Evolutionary conservation across 805 yeast genomes (phyloP).

Genomic region (Spathaspora boniae): DNA sequence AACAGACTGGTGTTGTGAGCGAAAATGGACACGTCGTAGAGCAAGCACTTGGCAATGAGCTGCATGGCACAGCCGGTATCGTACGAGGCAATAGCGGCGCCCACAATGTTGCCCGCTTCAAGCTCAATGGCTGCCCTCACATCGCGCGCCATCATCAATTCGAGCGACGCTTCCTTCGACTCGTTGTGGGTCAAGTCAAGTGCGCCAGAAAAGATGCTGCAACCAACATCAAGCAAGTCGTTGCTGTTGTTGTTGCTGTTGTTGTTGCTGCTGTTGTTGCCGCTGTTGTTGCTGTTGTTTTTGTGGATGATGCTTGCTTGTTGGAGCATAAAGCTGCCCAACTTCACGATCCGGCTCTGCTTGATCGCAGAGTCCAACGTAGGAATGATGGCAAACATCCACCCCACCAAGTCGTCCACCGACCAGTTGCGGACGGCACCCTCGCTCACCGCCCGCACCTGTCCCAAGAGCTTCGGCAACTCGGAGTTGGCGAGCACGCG

Average conservation of each 20-base stretch:
- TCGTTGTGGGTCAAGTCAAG: not conserved
- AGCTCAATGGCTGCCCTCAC: slow-evolving; percentile 47
- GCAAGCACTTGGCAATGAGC: slow-evolving; percentile 38
- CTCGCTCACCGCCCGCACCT: slow-evolving; percentile 6
- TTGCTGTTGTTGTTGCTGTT: slow-evolving; percentile 3
- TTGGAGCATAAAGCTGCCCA: slow-evolving; percentile 26
- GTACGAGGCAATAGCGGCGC: slow-evolving; percentile 16
- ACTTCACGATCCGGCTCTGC: slow-evolving; percentile 50
- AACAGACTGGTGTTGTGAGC: slow-evolving; percentile 24
- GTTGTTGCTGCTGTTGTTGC: not conserved
- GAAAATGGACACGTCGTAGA: slow-evolving; percentile 44
- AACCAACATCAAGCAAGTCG: slow-evolving; percentile 6
- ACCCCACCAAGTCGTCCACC: slow-evolving; percentile 46
- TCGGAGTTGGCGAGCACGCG: slow-evolving; percentile 54
- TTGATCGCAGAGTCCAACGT: slow-evolving; percentile 47
- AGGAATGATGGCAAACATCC: slow-evolving; percentile 45
- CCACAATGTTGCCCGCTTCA: slow-evolving; percentile 30
- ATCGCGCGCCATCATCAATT: slow-evolving; percentile 42
- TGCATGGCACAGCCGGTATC: slow-evolving; percentile 20
- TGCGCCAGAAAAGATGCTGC: slow-evolving; percentile 1
- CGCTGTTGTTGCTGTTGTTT: not conserved
- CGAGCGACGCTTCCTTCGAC: slow-evolving; percentile 24
- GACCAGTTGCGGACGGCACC: slow-evolving; percentile 3
- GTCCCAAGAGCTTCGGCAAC: slow-evolving; percentile 34
- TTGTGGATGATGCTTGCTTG: slow-evolving; percentile 2